phyloP scores from a whole-genome alignment of 441 rosid species.

The Hura crepitans region DNA sequence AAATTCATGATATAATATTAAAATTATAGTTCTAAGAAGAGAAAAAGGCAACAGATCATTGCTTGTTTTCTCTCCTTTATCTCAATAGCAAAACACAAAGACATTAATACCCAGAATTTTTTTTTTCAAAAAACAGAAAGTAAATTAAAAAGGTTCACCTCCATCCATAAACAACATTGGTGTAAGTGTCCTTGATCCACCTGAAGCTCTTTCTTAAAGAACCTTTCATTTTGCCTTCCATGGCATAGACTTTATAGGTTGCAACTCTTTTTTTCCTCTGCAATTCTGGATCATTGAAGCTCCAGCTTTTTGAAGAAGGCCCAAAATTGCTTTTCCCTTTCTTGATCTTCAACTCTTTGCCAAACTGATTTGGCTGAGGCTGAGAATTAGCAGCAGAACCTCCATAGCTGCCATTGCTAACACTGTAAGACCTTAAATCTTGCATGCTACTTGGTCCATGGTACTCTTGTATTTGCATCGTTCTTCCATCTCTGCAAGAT shows the following conservation, averaged over 20 bases:
- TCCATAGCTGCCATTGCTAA: conserved; percentile 39
- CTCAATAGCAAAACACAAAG: neutral
- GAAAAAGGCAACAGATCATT: neutral
- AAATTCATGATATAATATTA: neutral
- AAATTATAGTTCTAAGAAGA: neutral
- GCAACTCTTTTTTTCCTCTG: conserved; percentile 93
- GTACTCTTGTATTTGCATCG: conserved; percentile 37
- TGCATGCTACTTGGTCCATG: conserved; percentile 53
- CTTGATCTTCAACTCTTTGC: conserved; percentile 45
- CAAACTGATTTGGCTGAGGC: conserved; percentile 29
- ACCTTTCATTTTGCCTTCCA: conserved; percentile 80
- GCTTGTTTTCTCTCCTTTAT: neutral
- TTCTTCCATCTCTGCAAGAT: conserved; percentile 61
- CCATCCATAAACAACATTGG: conserved; percentile 59
- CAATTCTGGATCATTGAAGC: conserved; percentile 70
- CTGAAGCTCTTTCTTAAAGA: conserved; percentile 75
- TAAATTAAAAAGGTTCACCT: conserved; percentile 39
- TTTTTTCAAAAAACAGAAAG: too few relatives aligned
- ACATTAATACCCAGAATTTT: neutral
- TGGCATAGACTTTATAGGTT: conserved; percentile 64
- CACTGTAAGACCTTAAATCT: conserved; percentile 72
- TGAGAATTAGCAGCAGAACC: conserved; percentile 13
- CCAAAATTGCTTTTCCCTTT: conserved; percentile 44
- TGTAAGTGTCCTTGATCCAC: conserved; percentile 73
- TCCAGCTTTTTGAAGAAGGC: conserved; percentile 48